Base-by-base conservation (phyloP, 139 green algal species). In the Raphidocelis subcapitata region DNA sequence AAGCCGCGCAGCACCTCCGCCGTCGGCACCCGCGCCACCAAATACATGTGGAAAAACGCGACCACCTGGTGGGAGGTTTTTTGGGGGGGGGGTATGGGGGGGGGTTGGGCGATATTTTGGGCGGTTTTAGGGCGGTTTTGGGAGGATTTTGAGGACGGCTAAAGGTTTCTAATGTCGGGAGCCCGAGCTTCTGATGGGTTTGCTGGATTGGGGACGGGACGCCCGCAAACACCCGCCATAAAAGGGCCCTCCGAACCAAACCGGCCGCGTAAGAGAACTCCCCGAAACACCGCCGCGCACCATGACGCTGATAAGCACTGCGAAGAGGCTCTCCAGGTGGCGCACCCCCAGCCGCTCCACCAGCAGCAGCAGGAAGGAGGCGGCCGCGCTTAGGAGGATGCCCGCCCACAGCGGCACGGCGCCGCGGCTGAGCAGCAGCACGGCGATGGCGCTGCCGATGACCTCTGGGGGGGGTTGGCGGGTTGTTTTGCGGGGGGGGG, bases 301-400 rank as follows among this genome's bases (percentile, higher is more conserved):
- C 89, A 94, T 94, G 46, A 89, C 29, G 26, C 32, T 73, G 41
- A 94, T 85, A 5, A 93, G 76, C 20, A 80, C 54, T 0, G 56
- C 87, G 76, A 98, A 93, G 16, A 96, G 72, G 0, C 74, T 81
- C 81, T 98, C 93, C 65, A 98, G 82, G 36, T 83, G 75, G 0
- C 89, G 76, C 12, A 94, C 72, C 0, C 90, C 88, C 24, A 76
- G 51, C 23, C 73, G 67, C 65, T 94, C 89, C 54, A 92, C 65
- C 46, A 87, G 75, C 71, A 95, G 79, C 54, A 93, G 74, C 0
- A 84, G 3, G 51, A 93, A 93, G 0, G 82, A 82, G 29, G 76
- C 77, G 2, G 62, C 60, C 3, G 76, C 86, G 3, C 77, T 79
- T 23, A 88, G 20, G 47, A 89, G 55, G 41, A 85, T 79, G 3